Conservation (phyloP, 805 yeast genomes). For the Ascoidea tarda region DNA sequence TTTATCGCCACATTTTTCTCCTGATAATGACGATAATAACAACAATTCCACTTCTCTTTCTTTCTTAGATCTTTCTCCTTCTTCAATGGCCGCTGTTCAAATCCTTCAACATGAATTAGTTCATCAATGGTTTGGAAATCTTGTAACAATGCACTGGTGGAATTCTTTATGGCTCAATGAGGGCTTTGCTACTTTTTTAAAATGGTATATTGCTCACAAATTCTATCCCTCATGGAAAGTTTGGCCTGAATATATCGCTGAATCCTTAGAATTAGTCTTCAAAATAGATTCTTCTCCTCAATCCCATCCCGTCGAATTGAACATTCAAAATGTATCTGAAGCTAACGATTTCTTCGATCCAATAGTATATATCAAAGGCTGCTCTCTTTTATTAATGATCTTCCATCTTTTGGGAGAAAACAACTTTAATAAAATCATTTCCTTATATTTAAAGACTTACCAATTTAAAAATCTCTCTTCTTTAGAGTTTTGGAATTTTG, state of each 20-base stretch:
- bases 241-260: conserved; percentile 40
- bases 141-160: conserved; percentile 92
- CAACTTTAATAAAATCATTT: conserved; percentile 57
- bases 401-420: conserved; percentile 59
- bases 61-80: conserved; percentile 35
- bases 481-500: conserved; percentile 55
- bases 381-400: conserved; percentile 65
- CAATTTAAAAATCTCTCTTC: conserved; percentile 62
- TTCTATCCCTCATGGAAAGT: conserved; percentile 76
- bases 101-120: conserved; percentile 75
- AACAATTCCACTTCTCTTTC: conserved; percentile 47
- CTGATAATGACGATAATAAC: neutral
- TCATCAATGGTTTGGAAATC: conserved; percentile 86
- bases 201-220: conserved; percentile 52
- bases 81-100: conserved; percentile 63
- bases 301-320: conserved; percentile 64
- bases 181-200: conserved; percentile 84
- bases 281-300: conserved; percentile 21
- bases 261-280: conserved; percentile 38
- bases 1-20: no score
- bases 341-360: conserved; percentile 77
- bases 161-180: conserved; percentile 83
- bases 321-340: conserved; percentile 56
- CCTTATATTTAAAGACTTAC: conserved; percentile 48
- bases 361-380: conserved; percentile 72